These are phyloP conservation scores for Puya raimondii DNA, from an alignment of 176 grass and related monocot genomes.

Conservation along the genomic window DNA sequence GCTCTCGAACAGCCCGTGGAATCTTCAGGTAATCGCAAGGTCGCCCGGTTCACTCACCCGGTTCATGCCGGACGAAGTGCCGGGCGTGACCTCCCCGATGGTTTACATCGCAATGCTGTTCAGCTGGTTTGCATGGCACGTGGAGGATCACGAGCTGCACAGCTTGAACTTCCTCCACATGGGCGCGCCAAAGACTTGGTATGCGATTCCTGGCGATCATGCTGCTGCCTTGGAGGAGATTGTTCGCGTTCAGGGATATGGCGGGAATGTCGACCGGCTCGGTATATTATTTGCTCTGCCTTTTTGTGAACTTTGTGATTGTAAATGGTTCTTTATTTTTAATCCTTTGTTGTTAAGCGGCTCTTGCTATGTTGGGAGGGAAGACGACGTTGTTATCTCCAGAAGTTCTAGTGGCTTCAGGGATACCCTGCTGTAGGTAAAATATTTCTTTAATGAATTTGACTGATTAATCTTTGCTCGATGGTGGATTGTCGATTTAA, in stretches of 20 bases:
- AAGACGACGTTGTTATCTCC: constrained; percentile 92
- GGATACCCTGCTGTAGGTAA: constrained; percentile 92
- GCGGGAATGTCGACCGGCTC: constrained; percentile 58
- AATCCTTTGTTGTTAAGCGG: constrained; percentile 38
- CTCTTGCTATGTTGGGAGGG: constrained; percentile 76
- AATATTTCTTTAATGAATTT: background rate
- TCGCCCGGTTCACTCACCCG: constrained; percentile 76
- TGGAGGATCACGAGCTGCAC: constrained; percentile 96
- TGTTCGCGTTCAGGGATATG: constrained; percentile 71
- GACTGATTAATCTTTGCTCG: background rate
- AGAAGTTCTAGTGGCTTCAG: constrained; percentile 52
- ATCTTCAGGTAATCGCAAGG: constrained; percentile 72
- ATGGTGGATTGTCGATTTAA: constrained; percentile 7
- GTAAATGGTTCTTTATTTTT: constrained; percentile 14
- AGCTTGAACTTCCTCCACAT: constrained; percentile 89
- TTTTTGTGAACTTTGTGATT: background rate
- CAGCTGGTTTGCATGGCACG: constrained; percentile 97
- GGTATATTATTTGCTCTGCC: constrained; percentile 29
- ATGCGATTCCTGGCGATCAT: constrained; percentile 50
- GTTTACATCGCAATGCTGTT: constrained; percentile 97
- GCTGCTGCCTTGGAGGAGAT: constrained; percentile 71
- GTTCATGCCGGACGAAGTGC: constrained; percentile 96
- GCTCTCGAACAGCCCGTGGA: constrained; percentile 89
- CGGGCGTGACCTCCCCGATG: constrained; percentile 90
- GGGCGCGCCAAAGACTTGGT: constrained; percentile 83